phyloP scores from a whole-genome alignment of 805 yeast genomes.

The Saccharomycopsis amapae region DNA sequence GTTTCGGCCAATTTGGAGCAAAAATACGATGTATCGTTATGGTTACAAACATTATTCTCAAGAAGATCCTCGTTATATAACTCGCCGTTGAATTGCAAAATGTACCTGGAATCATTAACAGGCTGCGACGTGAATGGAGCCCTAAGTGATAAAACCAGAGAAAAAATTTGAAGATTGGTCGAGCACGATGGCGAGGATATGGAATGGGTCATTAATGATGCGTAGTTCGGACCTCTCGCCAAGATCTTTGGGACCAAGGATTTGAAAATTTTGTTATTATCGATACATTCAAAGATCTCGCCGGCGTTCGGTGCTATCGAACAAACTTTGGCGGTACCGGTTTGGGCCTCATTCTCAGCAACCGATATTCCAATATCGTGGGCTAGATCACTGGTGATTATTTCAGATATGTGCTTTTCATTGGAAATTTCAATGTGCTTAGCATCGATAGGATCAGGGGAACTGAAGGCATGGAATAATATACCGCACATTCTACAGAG shows the following conservation, averaged over 20 bases:
- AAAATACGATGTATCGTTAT: constrained; percentile 62
- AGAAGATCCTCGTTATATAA: constrained; percentile 56
- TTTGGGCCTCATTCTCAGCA: too few relatives aligned
- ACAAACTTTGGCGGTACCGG: too few relatives aligned
- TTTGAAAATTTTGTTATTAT: not conserved
- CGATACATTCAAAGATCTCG: not conserved
- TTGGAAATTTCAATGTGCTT: too few relatives aligned
- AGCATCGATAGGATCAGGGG: too few relatives aligned
- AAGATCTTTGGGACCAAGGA: constrained; percentile 38
- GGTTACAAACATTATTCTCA: constrained; percentile 10
- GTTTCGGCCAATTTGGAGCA: constrained; percentile 30
- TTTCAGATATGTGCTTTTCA: too few relatives aligned
- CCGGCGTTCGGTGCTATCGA: not conserved
- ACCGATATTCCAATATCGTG: too few relatives aligned
- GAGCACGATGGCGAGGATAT: constrained; percentile 2
- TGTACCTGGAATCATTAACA: constrained; percentile 27
- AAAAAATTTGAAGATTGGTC: constrained; percentile 35
- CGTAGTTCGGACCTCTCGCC: constrained; percentile 61
- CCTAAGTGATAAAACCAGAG: constrained; percentile 73
- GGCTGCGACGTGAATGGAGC: constrained; percentile 80
- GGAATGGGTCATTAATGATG: constrained; percentile 25
- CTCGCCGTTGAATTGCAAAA: constrained; percentile 87
- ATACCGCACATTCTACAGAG: too few relatives aligned
- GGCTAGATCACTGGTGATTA: too few relatives aligned
- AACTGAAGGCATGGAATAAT: too few relatives aligned